phyloP scores from a whole-genome alignment of 2,329 filamentous ascomycete genomes.

The Camptophora hylomeconis region DNA sequence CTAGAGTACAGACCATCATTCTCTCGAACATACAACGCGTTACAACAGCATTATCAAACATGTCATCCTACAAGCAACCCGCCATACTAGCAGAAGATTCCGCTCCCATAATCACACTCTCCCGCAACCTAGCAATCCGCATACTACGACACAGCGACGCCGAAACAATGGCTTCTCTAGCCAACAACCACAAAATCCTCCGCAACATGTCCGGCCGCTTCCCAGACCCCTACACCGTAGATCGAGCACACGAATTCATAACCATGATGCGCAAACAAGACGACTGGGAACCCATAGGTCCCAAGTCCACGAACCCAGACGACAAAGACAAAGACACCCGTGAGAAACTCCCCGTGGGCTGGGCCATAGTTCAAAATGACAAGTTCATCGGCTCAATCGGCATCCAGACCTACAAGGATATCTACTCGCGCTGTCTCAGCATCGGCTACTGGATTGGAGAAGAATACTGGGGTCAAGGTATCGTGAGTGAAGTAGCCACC shows the following conservation, averaged over 20 bases:
- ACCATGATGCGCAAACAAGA: not conserved
- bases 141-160: constrained; percentile 1
- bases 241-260: constrained; percentile 4
- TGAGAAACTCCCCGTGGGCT: constrained; percentile 3
- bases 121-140: not conserved
- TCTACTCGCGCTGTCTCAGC: not conserved
- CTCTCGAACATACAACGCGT: too few relatives aligned
- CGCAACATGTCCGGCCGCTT: constrained; percentile 5
- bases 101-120: not conserved
- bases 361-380: constrained; percentile 3
- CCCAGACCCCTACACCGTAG: constrained; percentile 5
- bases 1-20: too few relatives aligned
- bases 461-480: constrained; percentile 4
- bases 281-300: constrained; percentile 1
- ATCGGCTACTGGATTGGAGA: constrained; percentile 6
- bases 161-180: constrained; percentile 9
- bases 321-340: too few relatives aligned
- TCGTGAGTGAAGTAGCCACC: constrained; percentile 4
- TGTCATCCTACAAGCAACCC: too few relatives aligned
- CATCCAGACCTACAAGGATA: constrained; percentile 1
- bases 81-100: too few relatives aligned
- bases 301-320: constrained; percentile 1
- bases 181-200: constrained; percentile 9
- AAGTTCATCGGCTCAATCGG: constrained; percentile 4
- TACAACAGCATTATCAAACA: too few relatives aligned